These are phyloP conservation scores for Mortierella sp. DNA, from an alignment of 371 early-diverging fungal genomes.

Conservation along the genomic window DNA sequence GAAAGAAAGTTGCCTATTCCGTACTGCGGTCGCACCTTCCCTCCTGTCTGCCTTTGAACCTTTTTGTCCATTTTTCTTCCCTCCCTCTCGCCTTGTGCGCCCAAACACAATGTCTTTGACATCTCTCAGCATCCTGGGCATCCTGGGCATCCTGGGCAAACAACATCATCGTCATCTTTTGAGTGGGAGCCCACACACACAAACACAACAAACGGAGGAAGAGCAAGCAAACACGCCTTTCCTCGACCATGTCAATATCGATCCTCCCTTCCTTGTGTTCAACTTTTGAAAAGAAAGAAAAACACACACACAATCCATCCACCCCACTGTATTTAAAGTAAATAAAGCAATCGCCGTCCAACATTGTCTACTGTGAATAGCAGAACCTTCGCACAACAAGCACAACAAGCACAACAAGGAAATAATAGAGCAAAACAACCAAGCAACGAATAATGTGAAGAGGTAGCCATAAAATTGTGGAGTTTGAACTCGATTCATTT, in stretches of 20 bases:
- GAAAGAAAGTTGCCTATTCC: neutral
- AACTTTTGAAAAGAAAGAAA: no score
- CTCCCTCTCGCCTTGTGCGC: neutral
- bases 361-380: neutral
- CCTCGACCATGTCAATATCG: neutral
- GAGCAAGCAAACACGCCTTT: no score
- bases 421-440: neutral
- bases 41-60: neutral
- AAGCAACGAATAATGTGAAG: neutral
- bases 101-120: neutral
- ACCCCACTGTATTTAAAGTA: neutral
- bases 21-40: neutral
- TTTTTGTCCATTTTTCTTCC: neutral
- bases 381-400: neutral
- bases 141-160: neutral
- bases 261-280: no score
- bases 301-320: no score
- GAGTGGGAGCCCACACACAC: neutral
- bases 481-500: neutral
- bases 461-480: neutral
- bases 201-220: no score
- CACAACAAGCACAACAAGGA: neutral
- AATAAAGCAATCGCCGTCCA: neutral
- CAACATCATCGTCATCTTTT: neutral
- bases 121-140: neutral